Evolutionary conservation across 2,329 filamentous ascomycete species (phyloP).

Genomic region (Hypoxylon sp.): DNA sequence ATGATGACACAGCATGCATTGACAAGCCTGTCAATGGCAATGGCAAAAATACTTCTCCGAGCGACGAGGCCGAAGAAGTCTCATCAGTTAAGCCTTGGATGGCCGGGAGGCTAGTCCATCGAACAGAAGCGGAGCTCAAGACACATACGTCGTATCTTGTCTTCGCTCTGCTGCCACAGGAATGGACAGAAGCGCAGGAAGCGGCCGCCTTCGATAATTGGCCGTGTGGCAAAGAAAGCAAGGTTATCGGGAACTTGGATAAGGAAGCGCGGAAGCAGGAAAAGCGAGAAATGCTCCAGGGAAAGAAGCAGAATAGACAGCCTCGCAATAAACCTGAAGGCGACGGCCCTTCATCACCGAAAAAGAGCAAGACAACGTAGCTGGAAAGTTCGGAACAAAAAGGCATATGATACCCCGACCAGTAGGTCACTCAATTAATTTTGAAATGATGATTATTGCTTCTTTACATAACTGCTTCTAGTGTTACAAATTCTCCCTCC

Average conservation of each 20-base stretch:
- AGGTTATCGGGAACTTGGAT: slow-evolving; percentile 65
- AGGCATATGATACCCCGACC: slow-evolving; percentile 38
- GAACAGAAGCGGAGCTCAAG: slow-evolving; percentile 89
- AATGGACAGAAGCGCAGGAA: slow-evolving; percentile 89
- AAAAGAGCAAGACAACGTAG: slow-evolving; percentile 44
- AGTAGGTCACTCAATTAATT: slow-evolving; percentile 25
- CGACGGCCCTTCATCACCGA: slow-evolving; percentile 38
- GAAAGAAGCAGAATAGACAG: slow-evolving; percentile 60
- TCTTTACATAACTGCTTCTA: neutral
- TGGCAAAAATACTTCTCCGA: slow-evolving; percentile 45
- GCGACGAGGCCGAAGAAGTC: slow-evolving; percentile 42
- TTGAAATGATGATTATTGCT: slow-evolving; percentile 4
- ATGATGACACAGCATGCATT: slow-evolving; percentile 49
- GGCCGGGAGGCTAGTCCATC: slow-evolving; percentile 81
- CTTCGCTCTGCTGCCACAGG: slow-evolving; percentile 88
- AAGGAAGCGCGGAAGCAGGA: slow-evolving; percentile 68
- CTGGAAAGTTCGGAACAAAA: slow-evolving; percentile 1
- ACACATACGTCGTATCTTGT: slow-evolving; percentile 97
- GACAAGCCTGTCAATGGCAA: slow-evolving; percentile 51
- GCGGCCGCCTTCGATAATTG: slow-evolving; percentile 72
- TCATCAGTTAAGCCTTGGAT: slow-evolving; percentile 70
- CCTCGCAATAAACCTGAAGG: slow-evolving; percentile 36
- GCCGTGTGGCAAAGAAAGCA: slow-evolving; percentile 68
- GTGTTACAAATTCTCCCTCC: neutral
- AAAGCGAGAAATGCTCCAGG: slow-evolving; percentile 65